phyloP scores from a whole-genome alignment of 768 basidiomycete species.

The Psilocybe cubensis region DNA sequence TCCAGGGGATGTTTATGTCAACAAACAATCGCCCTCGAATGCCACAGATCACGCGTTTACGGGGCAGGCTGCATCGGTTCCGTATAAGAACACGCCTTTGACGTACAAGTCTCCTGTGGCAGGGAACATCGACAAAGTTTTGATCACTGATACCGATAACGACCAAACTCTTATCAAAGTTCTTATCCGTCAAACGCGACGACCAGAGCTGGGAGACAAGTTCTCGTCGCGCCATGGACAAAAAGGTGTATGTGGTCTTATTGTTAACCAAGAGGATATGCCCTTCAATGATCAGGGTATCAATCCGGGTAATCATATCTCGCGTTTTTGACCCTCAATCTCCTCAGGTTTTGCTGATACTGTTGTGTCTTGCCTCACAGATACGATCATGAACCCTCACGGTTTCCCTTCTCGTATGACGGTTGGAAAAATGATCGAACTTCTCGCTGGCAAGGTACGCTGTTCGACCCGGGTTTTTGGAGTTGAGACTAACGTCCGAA shows the following conservation, averaged over 20 bases:
- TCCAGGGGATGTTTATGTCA: conserved; percentile 93
- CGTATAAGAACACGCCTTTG: conserved; percentile 93
- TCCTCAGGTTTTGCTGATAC: conserved; percentile 10
- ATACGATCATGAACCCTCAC: conserved; percentile 99
- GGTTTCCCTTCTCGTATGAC: conserved; percentile 99
- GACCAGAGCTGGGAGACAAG: conserved; percentile 97
- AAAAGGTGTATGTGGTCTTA: conserved; percentile 98
- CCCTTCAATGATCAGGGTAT: conserved; percentile 99
- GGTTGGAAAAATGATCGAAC: conserved; percentile 99
- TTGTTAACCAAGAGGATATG: conserved; percentile 99
- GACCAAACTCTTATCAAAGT: conserved; percentile 98
- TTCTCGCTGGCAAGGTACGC: conserved; percentile 88
- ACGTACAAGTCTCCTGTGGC: conserved; percentile 93
- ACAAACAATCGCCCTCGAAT: conserved; percentile 95
- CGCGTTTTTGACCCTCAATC: conserved; percentile 5
- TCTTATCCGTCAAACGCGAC: conserved; percentile 92
- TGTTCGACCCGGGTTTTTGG: not conserved
- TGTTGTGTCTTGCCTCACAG: conserved; percentile 41
- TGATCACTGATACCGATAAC: conserved; percentile 96
- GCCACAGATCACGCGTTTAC: conserved; percentile 91
- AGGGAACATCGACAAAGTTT: conserved; percentile 95
- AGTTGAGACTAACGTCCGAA: not conserved
- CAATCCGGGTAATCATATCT: conserved; percentile 66
- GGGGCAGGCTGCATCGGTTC: conserved; percentile 79
- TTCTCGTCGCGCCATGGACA: conserved; percentile 98